Base-by-base conservation (phyloP, 2,329 filamentous ascomycete species). In the Penicillium oxalicum region DNA sequence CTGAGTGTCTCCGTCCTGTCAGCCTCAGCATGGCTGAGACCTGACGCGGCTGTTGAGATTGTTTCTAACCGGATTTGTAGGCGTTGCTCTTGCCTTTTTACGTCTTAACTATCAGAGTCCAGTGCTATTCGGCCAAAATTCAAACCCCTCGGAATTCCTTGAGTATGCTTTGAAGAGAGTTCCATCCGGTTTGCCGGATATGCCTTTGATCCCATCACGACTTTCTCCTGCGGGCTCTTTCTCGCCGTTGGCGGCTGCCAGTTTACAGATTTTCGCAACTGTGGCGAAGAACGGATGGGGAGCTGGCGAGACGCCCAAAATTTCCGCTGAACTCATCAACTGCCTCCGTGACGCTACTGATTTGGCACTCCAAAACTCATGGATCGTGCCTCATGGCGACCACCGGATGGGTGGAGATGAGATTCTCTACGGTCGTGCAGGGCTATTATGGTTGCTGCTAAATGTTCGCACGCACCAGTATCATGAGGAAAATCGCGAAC, bases 381-480 rank as follows among this genome's bases (percentile, higher is more conserved):
- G 54, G 34, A 37, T 61, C 8, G 51, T 68, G 34, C 33, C 55
- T 27, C 58, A 66, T 46, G 54, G 51, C 41, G 61, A 54, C 33
- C 55, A 52, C 9, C 55, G 55, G 12, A 61, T 66, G 44, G 70
- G 70, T 7, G 62, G 59, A 1, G 70, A 73, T 42, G 70, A 72
- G 43, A 51, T 70, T 29, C 37, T 73, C 4, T 71, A 62, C 48
- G 70, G 70, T 8, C 65, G 70, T 18, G 61, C 64, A 29, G 70
- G 70, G 1, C 52, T 73, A 4, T 47, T 73, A 1, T 69, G 66
- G 64, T 51, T 56, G 1, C 49, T 71, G 4, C 38, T 71, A 37
- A 70, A 69, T 29, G 50, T 71, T 13, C 56, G 69, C 37, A 48
- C 54, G 5, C 58, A 62, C 38, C n/a, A 28, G 5, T 61, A 58